Conservation (phyloP, 352 stramenopile species). For the Thalassiosira ordinaria region DNA sequence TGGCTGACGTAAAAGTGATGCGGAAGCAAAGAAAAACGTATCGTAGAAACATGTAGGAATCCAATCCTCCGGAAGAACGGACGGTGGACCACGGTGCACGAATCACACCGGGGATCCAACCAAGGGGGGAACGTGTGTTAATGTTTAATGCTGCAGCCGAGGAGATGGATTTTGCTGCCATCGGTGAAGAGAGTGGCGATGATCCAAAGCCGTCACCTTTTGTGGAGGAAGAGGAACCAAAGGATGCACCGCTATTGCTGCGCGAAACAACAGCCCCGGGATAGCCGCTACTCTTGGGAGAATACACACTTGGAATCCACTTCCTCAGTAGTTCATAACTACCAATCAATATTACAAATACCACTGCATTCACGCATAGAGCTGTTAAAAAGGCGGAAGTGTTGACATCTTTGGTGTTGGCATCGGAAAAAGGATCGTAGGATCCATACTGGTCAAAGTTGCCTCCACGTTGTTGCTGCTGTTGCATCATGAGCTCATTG, state of each 20-base stretch:
- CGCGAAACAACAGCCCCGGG: not conserved
- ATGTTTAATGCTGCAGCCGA: conserved; percentile 38
- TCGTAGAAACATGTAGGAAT: conserved; percentile 86
- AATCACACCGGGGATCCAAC: conserved; percentile 74
- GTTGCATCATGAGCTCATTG: too few relatives aligned
- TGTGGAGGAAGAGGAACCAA: not conserved
- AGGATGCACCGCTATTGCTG: not conserved
- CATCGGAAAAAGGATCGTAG: conserved; percentile 7
- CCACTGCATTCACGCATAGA: conserved; percentile 40
- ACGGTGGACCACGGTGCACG: conserved; percentile 72
- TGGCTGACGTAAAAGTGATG: conserved; percentile 58
- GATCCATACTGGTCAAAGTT: conserved; percentile 4
- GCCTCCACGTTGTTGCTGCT: too few relatives aligned
- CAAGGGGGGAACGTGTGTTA: conserved; percentile 51
- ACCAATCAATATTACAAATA: conserved; percentile 47
- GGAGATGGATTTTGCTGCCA: not conserved
- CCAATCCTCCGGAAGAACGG: conserved; percentile 68
- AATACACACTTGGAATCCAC: conserved; percentile 53
- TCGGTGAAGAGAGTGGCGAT: not conserved
- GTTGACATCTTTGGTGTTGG: conserved; percentile 48
- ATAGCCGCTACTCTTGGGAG: conserved; percentile 11
- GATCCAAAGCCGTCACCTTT: not conserved
- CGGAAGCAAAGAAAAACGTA: conserved; percentile 79
- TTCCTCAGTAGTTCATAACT: conserved; percentile 53
- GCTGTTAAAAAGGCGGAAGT: conserved; percentile 51